Evolutionary conservation across 2,329 filamentous ascomycete species (phyloP).

Genomic region (Hypoxylon sp.): DNA sequence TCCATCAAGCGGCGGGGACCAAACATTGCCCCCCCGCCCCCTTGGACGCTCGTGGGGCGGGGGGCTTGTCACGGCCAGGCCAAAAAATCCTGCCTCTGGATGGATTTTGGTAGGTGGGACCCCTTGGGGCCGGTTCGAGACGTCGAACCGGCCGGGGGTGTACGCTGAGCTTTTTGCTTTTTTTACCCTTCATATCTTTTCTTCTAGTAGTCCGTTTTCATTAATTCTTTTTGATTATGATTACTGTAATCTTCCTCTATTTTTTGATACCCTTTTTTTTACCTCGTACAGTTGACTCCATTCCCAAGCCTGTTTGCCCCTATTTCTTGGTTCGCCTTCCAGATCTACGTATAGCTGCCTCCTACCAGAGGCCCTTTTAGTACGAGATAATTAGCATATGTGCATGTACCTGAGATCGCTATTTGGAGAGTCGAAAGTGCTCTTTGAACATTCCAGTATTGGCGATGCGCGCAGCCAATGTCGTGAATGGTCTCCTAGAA

Average conservation of each 20-base stretch:
- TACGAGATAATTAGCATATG: no score
- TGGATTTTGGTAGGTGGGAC: not conserved
- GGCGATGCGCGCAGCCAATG: no score
- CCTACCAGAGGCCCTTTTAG: no score
- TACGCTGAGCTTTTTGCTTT: slow-evolving; percentile 3
- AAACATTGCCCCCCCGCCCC: not conserved
- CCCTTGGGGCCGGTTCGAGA: not conserved
- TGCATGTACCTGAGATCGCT: no score
- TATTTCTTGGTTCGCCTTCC: not conserved
- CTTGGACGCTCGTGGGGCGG: not conserved
- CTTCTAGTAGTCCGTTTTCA: not conserved
- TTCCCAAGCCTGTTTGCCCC: not conserved
- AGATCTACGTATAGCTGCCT: not conserved
- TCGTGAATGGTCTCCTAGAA: no score
- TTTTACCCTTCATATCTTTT: not conserved
- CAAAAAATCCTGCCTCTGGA: slow-evolving; percentile 1
- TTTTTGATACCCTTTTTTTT: not conserved
- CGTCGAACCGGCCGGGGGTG: not conserved
- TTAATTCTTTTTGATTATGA: not conserved
- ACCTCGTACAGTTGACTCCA: not conserved
- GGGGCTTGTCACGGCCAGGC: not conserved
- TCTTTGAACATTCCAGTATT: no score
- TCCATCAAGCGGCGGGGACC: not conserved
- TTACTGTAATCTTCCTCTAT: not conserved
- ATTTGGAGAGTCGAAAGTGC: no score